Evolutionary conservation across 2,329 filamentous ascomycete species (phyloP).

Genomic region (Talaromyces sp.): DNA sequence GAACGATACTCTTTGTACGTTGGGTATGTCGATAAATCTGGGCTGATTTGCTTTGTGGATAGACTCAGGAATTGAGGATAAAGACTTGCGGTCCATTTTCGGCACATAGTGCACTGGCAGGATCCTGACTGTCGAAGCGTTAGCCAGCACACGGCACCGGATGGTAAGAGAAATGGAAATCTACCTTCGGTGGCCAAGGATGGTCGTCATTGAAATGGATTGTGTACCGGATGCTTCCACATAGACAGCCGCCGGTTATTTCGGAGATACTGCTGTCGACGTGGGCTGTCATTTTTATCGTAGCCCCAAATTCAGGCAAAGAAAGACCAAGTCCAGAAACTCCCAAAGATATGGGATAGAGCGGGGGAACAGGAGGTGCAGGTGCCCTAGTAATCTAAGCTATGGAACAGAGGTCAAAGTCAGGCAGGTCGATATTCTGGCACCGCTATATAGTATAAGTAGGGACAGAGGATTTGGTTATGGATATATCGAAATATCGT

Average conservation of each 20-base stretch:
- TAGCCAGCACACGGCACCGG: background rate
- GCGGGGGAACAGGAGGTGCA: background rate
- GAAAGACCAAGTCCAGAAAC: no score
- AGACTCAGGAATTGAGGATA: background rate
- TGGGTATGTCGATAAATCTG: background rate
- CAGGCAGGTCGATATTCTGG: background rate
- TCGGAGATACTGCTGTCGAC: background rate
- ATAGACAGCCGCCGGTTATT: background rate
- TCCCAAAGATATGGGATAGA: background rate
- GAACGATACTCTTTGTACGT: background rate
- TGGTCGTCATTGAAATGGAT: slow-evolving; percentile 1
- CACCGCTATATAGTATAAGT: no score
- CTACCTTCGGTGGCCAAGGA: slow-evolving; percentile 1
- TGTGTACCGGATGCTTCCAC: background rate
- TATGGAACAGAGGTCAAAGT: background rate
- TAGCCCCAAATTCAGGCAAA: background rate
- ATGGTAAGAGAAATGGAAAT: background rate
- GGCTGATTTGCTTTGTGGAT: background rate
- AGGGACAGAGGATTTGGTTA: background rate
- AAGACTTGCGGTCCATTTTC: background rate
- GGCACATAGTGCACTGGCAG: slow-evolving; percentile 1
- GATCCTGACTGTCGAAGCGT: background rate
- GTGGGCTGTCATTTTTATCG: background rate
- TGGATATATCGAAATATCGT: background rate
- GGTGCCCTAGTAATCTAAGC: background rate